A percentile compares a stretch with the other conserved stretches of the same genome.
These are phyloP conservation scores for Strobilomyces echinocephalus DNA, from an alignment of 768 basidiomycete species.

Conservation along the genomic window DNA sequence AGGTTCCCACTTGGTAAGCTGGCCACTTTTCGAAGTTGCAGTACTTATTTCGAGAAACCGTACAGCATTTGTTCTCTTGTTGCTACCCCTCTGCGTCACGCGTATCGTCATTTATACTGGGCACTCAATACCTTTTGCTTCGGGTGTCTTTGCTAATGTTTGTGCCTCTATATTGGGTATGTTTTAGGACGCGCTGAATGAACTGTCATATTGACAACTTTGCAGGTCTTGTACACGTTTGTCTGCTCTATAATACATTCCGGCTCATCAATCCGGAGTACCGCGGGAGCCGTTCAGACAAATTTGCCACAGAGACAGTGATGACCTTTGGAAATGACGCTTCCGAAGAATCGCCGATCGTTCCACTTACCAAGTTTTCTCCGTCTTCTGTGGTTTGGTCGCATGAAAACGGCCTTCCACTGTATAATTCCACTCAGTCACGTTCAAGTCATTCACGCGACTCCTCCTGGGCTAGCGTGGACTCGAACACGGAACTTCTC, in stretches of 20 bases:
- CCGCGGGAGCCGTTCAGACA: constrained; percentile 21
- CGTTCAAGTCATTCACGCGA: constrained; percentile 9
- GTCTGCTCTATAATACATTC: constrained; percentile 66
- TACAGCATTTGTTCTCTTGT: constrained; percentile 54
- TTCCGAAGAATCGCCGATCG: constrained; percentile 19
- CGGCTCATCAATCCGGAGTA: constrained; percentile 55
- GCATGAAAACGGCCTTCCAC: background rate
- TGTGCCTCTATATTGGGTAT: constrained; percentile 54
- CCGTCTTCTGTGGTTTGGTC: background rate
- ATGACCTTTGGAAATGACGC: constrained; percentile 24
- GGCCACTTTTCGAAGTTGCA: background rate
- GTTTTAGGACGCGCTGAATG: constrained; percentile 12
- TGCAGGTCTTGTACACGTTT: constrained; percentile 59
- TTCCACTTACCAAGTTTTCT: background rate
- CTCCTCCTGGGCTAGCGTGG: constrained; percentile 14
- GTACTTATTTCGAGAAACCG: constrained; percentile 3
- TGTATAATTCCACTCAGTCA: background rate
- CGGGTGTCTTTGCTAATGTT: constrained; percentile 45
- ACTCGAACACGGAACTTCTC: constrained; percentile 17
- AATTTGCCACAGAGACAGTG: constrained; percentile 8
- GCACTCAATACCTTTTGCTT: constrained; percentile 41
- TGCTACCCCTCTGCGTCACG: constrained; percentile 56
- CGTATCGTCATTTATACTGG: constrained; percentile 47
- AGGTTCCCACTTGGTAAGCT: constrained; percentile 60
- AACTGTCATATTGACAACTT: constrained; percentile 1